phyloP scores from a whole-genome alignment of 2,329 filamentous ascomycete species.

The Penicillium italicum region DNA sequence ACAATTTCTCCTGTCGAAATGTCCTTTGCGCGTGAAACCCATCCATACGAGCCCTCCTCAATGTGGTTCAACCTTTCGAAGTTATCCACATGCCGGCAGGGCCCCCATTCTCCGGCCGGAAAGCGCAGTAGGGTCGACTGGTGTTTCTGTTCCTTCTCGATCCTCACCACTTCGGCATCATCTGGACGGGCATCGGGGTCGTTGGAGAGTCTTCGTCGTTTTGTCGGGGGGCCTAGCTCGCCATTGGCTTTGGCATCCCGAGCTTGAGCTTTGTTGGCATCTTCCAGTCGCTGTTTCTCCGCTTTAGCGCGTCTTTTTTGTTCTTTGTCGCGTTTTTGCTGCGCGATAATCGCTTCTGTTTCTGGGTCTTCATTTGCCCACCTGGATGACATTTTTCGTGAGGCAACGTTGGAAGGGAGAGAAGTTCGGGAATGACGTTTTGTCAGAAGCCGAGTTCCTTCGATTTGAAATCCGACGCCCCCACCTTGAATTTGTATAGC shows the following conservation, averaged over 20 bases:
- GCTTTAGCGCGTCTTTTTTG: conserved; percentile 81
- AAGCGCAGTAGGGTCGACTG: conserved; percentile 67
- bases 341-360: conserved; percentile 63
- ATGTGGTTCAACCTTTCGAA: conserved; percentile 95
- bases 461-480: conserved; percentile 34
- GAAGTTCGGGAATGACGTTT: conserved; percentile 22
- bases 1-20: conserved; percentile 72
- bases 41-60: conserved; percentile 94
- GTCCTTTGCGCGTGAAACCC: conserved; percentile 81
- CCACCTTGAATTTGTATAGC: conserved; percentile 8
- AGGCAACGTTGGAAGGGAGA: background rate
- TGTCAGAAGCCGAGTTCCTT: conserved; percentile 28
- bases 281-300: conserved; percentile 70
- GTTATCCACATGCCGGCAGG: conserved; percentile 74
- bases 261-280: conserved; percentile 40
- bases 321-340: conserved; percentile 77
- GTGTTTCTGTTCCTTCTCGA: conserved; percentile 26
- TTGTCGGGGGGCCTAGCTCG: conserved; percentile 51
- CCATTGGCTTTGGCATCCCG: conserved; percentile 28
- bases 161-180: conserved; percentile 21
- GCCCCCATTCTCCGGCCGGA: conserved; percentile 63
- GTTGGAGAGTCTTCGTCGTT: conserved; percentile 61
- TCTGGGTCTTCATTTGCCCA: conserved; percentile 88
- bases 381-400: conserved; percentile 63
- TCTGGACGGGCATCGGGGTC: conserved; percentile 27